Percentiles rank a stretch among this genome's conserved stretches.
These are phyloP conservation scores for Tieghemiomyces parasiticus DNA, from an alignment of 192 early-diverging fungal species.

Conservation along the genomic window DNA sequence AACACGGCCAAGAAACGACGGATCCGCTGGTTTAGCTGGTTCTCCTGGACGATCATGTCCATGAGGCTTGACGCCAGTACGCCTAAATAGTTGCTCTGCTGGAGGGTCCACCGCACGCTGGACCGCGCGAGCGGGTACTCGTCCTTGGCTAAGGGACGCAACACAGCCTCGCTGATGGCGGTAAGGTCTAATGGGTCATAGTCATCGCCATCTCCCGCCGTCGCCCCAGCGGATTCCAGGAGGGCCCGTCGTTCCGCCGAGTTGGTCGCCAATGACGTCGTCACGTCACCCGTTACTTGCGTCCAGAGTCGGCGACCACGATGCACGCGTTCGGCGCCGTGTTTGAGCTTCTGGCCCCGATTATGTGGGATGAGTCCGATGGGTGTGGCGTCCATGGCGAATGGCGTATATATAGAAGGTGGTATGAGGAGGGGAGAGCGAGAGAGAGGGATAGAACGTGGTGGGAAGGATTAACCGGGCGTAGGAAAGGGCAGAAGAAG, in stretches of 20 bases:
- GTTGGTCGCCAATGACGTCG: neutral
- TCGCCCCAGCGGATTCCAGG: neutral
- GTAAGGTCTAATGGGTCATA: neutral
- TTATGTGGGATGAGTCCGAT: slow-evolving; percentile 9
- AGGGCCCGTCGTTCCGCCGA: too few relatives aligned
- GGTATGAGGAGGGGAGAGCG: neutral
- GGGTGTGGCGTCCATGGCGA: neutral
- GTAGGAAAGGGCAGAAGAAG: too few relatives aligned
- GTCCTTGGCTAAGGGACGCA: neutral
- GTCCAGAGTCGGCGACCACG: slow-evolving; percentile 8
- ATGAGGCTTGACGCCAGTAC: neutral
- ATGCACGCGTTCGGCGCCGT: slow-evolving; percentile 7
- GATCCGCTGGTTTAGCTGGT: slow-evolving; percentile 4
- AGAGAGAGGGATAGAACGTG: neutral
- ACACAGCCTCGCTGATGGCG: slow-evolving; percentile 1
- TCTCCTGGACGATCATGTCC: slow-evolving; percentile 6
- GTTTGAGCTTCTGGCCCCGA: slow-evolving; percentile 7
- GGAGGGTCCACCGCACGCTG: slow-evolving; percentile 1
- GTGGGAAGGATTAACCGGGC: too few relatives aligned
- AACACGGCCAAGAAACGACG: slow-evolving; percentile 5
- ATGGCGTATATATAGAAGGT: neutral
- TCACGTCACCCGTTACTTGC: neutral
- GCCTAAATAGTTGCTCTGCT: neutral
- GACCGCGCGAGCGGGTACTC: slow-evolving; percentile 1
- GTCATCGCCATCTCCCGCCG: slow-evolving; percentile 2